phyloP scores from a whole-genome alignment of 306 rosid species.

The Castanea crenata region DNA sequence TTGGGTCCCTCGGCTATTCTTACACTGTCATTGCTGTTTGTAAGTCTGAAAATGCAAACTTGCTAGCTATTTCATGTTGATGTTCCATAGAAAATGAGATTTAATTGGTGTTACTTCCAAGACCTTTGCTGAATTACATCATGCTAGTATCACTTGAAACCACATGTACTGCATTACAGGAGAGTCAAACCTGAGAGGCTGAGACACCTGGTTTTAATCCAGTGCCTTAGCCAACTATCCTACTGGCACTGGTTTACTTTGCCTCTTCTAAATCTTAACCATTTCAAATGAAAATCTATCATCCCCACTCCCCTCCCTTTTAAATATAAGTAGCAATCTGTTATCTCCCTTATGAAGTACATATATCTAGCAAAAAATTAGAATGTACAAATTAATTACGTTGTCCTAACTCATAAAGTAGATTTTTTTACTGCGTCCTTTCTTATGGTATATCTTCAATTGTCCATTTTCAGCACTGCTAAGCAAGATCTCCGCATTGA shows the following conservation, averaged over 20 bases:
- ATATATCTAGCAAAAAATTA: neutral
- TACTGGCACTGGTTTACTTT: too few relatives aligned
- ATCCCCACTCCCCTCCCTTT: too few relatives aligned
- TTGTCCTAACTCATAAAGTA: neutral
- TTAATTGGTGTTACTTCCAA: neutral
- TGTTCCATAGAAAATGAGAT: neutral
- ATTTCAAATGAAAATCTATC: too few relatives aligned
- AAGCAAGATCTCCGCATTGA: conserved; percentile 83
- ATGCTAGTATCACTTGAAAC: neutral
- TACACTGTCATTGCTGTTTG: conserved; percentile 80
- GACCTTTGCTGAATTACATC: neutral
- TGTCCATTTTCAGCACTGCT: conserved; percentile 68
- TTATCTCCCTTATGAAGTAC: too few relatives aligned
- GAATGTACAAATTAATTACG: neutral
- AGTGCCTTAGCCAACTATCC: too few relatives aligned
- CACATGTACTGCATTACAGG: neutral
- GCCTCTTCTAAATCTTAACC: too few relatives aligned
- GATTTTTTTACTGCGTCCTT: neutral
- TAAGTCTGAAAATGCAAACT: conserved; percentile 40
- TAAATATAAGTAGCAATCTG: too few relatives aligned
- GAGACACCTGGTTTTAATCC: too few relatives aligned
- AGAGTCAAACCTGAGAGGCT: too few relatives aligned
- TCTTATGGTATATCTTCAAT: neutral
- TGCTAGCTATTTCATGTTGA: neutral
- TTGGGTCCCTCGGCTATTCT: conserved; percentile 69